Evolutionary conservation across 345 rosid genomes (phyloP).

Genomic region (Euphorbia pulcherrima): DNA sequence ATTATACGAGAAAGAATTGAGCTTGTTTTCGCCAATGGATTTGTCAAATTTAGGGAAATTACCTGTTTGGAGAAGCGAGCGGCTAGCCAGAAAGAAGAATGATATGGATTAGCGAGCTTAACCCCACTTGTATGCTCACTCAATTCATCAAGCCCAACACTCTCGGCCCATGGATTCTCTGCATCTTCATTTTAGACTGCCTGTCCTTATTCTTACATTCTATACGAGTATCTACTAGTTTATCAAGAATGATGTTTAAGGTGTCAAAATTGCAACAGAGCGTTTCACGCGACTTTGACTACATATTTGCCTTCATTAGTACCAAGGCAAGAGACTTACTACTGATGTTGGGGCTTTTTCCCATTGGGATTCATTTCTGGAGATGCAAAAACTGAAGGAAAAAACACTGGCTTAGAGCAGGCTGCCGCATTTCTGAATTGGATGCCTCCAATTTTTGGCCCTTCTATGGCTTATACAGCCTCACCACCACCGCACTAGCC

Average conservation of each 20-base stretch:
- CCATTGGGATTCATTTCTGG: constrained; percentile 59
- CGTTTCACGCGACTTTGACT: constrained; percentile 64
- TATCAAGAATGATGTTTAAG: constrained; percentile 76
- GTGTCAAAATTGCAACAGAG: constrained; percentile 66
- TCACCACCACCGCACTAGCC: background rate
- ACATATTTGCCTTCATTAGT: constrained; percentile 62
- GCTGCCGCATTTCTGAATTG: constrained; percentile 13
- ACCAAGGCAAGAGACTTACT: constrained; percentile 77
- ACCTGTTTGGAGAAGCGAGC: constrained; percentile 42
- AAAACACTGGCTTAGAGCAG: background rate
- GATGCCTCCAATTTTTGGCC: constrained; percentile 22
- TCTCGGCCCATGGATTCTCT: no score
- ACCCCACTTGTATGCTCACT: no score
- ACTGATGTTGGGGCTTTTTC: constrained; percentile 81
- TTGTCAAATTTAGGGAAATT: constrained; percentile 34
- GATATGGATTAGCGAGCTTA: no score
- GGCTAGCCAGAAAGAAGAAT: background rate
- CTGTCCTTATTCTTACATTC: constrained; percentile 75
- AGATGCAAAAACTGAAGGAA: constrained; percentile 26
- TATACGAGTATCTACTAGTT: constrained; percentile 72
- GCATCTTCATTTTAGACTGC: constrained; percentile 80
- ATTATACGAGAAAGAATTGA: constrained; percentile 54
- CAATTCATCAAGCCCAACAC: constrained; percentile 30
- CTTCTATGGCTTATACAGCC: background rate
- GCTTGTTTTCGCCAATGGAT: constrained; percentile 55